Evolutionary conservation across 2,329 filamentous ascomycete genomes (phyloP), one percentile per base, ranked within the genome.

Genomic region (Diaporthe sp.): DNA sequence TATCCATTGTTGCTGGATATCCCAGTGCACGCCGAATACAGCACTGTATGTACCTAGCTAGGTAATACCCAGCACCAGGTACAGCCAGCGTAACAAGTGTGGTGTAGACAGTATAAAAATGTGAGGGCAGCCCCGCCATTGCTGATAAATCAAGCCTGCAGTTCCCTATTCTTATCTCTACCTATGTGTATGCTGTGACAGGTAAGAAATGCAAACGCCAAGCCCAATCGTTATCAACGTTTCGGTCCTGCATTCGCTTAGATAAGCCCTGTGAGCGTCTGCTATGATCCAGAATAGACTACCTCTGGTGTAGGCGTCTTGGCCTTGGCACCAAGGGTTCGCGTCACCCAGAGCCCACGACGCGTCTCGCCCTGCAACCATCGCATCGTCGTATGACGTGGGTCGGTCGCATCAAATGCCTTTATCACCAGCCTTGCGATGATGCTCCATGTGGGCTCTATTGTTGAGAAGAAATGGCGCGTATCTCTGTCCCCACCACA

Each of bases 401-500:
- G 34, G 25, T 42, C 65, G 22, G 34, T 25, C 70, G 19, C 57
- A 53, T 49, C 70, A 62, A 15, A 39, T 53, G 25, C 28, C 57
- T 25, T 62, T 3, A 17, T n/a, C 17, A n/a, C 2, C 49, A 55
- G 22, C 25, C 39, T 44, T 65, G 58, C 55, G n/a, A 53, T 73
- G 12, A 65, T 61, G 46, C 25, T 73, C 17, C 39, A 2, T 17
- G 57, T 28, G 49, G 65, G 8, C 12, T 65, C 3, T 37, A 49
- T 22, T 49, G 13, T 25, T n/a, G 31, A 51, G 3, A 53, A 71
- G 62, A 37, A 15, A 90, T 91, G 89, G 84, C 88, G 70, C 88
- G 86, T 71, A 85, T 94, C 76, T 92, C 92, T 73, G 87, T 94
- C 51, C 94, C 94, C 25, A 94, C 93, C 62, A 92, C 91, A 70